These are phyloP conservation scores for Puccinia novopanici DNA, from an alignment of 1,284 basidiomycete species.

Conservation along the genomic window DNA sequence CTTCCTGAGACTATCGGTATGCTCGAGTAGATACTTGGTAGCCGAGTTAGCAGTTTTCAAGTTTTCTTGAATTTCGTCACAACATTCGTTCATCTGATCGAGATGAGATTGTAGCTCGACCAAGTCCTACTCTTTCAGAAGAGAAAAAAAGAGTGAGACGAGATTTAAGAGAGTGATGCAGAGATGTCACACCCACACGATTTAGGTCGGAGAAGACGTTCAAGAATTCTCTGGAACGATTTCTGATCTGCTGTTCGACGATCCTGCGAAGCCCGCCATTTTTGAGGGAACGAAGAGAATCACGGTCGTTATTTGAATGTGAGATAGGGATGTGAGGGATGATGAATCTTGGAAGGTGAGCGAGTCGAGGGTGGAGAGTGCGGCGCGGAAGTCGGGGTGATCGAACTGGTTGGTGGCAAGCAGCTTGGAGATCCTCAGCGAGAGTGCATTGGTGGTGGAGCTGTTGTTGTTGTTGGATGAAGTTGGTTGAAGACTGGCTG, in stretches of 20 bases:
- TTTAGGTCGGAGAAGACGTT: slow-evolving; percentile 60
- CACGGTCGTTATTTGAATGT: neutral
- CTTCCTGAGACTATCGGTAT: slow-evolving; percentile 76
- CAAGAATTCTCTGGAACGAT: slow-evolving; percentile 55
- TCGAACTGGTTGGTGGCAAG: slow-evolving; percentile 76
- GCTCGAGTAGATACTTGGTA: slow-evolving; percentile 79
- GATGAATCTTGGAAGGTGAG: slow-evolving; percentile 63
- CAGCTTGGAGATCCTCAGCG: slow-evolving; percentile 82
- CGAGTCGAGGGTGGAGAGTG: slow-evolving; percentile 77
- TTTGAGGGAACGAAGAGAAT: slow-evolving; percentile 26
- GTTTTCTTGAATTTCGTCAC: slow-evolving; percentile 78
- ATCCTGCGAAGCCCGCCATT: slow-evolving; percentile 33
- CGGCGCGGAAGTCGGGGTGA: slow-evolving; percentile 75
- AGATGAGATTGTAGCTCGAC: slow-evolving; percentile 65
- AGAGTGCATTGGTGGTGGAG: slow-evolving; percentile 60
- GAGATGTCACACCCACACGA: slow-evolving; percentile 55
- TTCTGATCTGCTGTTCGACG: slow-evolving; percentile 59
- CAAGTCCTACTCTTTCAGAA: slow-evolving; percentile 64
- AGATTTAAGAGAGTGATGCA: neutral
- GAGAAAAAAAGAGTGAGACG: too few relatives aligned
- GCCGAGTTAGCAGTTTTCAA: slow-evolving; percentile 74
- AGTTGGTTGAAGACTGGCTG: neutral
- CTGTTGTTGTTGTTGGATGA: neutral
- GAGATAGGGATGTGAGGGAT: neutral
- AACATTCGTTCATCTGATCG: slow-evolving; percentile 72